Conservation (phyloP, 768 basidiomycete species). For the Serpula lacrymans region DNA sequence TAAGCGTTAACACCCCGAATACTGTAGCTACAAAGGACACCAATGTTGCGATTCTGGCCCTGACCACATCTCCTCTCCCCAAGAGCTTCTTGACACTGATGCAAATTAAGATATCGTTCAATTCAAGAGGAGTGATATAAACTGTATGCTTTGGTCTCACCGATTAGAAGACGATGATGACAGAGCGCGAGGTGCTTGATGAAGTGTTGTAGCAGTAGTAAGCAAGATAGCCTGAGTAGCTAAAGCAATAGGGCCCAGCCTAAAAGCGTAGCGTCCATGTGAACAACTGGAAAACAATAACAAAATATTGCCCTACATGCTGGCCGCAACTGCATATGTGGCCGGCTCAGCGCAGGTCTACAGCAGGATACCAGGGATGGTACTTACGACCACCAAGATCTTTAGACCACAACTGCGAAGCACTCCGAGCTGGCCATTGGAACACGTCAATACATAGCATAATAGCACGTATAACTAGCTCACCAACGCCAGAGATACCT, state of each 20-base stretch:
- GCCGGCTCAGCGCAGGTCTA: conserved; percentile 4
- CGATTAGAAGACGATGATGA: conserved; percentile 18
- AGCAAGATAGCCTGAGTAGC: conserved; percentile 24
- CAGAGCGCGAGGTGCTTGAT: conserved; percentile 19
- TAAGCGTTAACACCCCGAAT: conserved; percentile 10
- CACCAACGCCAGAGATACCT: conserved; percentile 15
- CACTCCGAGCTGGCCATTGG: conserved; percentile 12
- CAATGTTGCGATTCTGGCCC: conserved; percentile 14
- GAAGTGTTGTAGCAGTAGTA: conserved; percentile 19
- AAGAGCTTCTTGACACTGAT: conserved; percentile 22
- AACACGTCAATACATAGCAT: background rate
- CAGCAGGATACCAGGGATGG: background rate
- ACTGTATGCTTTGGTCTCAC: conserved; percentile 10
- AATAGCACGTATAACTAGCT: background rate
- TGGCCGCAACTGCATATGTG: conserved; percentile 13
- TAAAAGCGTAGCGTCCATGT: conserved; percentile 7
- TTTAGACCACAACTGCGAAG: conserved; percentile 26
- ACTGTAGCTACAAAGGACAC: conserved; percentile 16
- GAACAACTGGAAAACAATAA: background rate
- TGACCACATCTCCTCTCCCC: conserved; percentile 12
- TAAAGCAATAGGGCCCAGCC: conserved; percentile 18
- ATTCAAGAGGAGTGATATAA: background rate
- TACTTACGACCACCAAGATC: conserved; percentile 21
- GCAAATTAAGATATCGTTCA: background rate
- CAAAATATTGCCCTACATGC: conserved; percentile 14